phyloP scores from a whole-genome alignment of 176 grass and related monocot species.

The Phragmites australis region DNA sequence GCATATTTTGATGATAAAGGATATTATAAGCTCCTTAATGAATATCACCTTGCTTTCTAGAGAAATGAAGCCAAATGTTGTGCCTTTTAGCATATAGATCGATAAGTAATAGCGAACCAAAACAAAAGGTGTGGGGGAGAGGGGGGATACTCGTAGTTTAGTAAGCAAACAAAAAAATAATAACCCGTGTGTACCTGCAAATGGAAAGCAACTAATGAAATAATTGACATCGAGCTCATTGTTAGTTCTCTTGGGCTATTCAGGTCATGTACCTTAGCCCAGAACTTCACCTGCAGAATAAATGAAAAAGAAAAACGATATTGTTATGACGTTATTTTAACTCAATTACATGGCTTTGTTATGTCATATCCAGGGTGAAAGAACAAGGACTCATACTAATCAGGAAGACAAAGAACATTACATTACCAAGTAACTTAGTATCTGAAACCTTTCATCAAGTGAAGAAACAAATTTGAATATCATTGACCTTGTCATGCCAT shows the following conservation, averaged over 20 bases:
- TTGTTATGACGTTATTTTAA: conserved; percentile 10
- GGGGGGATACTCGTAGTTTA: conserved; percentile 11
- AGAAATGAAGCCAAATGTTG: background rate
- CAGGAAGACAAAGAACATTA: conserved; percentile 1
- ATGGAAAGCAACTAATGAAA: conserved; percentile 92
- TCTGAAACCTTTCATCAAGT: conserved; percentile 89
- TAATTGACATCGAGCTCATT: conserved; percentile 91
- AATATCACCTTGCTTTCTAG: background rate
- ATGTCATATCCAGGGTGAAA: background rate
- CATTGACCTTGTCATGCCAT: conserved; percentile 85
- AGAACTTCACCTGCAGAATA: conserved; percentile 68
- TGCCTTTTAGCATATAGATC: background rate
- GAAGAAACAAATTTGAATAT: conserved; percentile 62
- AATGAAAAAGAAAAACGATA: background rate
- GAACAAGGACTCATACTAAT: background rate
- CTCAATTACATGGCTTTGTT: conserved; percentile 10
- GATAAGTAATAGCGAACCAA: conserved; percentile 9
- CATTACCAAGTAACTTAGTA: conserved; percentile 81
- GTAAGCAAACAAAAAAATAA: conserved; percentile 25
- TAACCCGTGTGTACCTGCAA: conserved; percentile 67
- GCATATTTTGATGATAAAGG: conserved; percentile 2
- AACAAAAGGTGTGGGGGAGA: conserved; percentile 4
- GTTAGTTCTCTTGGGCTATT: conserved; percentile 80
- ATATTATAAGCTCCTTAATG: background rate
- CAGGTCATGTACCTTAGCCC: conserved; percentile 78